Conservation (phyloP, 2,329 filamentous ascomycete species). For the Escovopsis weberi region DNA sequence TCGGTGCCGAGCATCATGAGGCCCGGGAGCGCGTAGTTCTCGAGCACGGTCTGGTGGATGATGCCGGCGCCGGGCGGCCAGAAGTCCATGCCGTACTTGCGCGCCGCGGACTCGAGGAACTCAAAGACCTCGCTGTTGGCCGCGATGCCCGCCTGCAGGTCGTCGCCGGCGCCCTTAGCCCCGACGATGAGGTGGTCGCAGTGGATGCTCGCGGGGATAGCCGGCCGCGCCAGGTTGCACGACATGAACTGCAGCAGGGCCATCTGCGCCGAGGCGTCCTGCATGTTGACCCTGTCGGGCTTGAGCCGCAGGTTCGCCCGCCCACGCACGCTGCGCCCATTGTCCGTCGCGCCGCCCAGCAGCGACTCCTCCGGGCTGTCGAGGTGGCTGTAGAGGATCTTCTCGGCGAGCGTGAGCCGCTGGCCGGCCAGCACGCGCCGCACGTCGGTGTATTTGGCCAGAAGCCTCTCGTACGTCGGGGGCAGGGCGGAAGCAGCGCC, state of each 20-base stretch:
- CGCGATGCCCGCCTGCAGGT: conserved; percentile 71
- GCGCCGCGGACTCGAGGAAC: conserved; percentile 84
- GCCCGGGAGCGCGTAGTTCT: conserved; percentile 95
- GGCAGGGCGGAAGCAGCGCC: conserved; percentile 22
- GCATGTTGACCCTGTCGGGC: conserved; percentile 96
- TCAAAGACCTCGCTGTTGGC: conserved; percentile 96
- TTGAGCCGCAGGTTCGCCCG: conserved; percentile 91
- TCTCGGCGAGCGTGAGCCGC: conserved; percentile 79
- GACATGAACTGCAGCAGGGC: conserved; percentile 97
- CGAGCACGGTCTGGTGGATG: conserved; percentile 93
- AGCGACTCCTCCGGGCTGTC: conserved; percentile 82
- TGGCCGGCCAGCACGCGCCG: conserved; percentile 52
- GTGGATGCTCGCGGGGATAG: conserved; percentile 93
- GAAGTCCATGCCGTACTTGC: conserved; percentile 88
- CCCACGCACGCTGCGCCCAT: conserved; percentile 72
- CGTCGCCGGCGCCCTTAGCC: conserved; percentile 73
- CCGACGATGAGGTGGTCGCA: conserved; percentile 99
- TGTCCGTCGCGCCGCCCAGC: conserved; percentile 57
- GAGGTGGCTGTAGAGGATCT: conserved; percentile 94
- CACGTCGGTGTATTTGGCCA: conserved; percentile 63
- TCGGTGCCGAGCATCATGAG: conserved; percentile 99
- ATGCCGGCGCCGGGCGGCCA: conserved; percentile 91
- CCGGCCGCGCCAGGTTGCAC: conserved; percentile 75
- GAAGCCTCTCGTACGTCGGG: conserved; percentile 71
- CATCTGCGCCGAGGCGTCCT: conserved; percentile 98